Evolutionary conservation across 2,329 filamentous ascomycete genomes (phyloP), one percentile per base, ranked within the genome.

Genomic region (Neurospora crassa): DNA sequence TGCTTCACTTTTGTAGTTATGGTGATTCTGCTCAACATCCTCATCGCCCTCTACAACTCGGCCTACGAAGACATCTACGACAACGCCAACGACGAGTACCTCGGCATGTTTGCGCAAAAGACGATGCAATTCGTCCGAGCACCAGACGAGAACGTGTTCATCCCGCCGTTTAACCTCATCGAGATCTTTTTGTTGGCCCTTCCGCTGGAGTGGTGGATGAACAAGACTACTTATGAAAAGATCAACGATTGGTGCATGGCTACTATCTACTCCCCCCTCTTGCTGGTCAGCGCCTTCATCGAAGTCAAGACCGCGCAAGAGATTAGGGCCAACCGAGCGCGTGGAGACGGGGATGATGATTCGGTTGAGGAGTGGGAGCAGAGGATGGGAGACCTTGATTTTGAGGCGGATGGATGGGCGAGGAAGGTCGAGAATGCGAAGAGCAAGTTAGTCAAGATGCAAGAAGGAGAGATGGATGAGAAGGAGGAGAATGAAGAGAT

Each of bases 121-220:
- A 97, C 96, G 0, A 93, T 98, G 87, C 94, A 97, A 77, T 99
- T 97, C 77, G 93, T 98, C 20, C 92, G 96, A 68, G 96, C 96
- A 0, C 96, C 96, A 0, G 96, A 99, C 77, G 96, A 99, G 80
- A 99, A 99, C 76, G 96, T 99, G 70, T 99, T 96, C 82, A 97
- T 99, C 77, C 90, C 96, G 0, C 96, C 96, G 0, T 92, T 99
- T 81, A 99, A 99, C 79, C 86, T 99, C 2, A 87, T 99, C 72
- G 96, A 99, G 80, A 90, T 98, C 20, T 85, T 97, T 73, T 84
- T 88, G 73, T 87, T 97, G 3, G 87, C 92, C 47, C 78, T 96
- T 0, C 92, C 92, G 0, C 90, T 97, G 70, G 96, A 98, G 83
- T 99, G 96, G 96, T 99, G 95, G 96, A 86, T 99, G 84, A 83